Evolutionary conservation across 768 basidiomycete species (phyloP).

Genomic region (Leccinum disarticulatum): DNA sequence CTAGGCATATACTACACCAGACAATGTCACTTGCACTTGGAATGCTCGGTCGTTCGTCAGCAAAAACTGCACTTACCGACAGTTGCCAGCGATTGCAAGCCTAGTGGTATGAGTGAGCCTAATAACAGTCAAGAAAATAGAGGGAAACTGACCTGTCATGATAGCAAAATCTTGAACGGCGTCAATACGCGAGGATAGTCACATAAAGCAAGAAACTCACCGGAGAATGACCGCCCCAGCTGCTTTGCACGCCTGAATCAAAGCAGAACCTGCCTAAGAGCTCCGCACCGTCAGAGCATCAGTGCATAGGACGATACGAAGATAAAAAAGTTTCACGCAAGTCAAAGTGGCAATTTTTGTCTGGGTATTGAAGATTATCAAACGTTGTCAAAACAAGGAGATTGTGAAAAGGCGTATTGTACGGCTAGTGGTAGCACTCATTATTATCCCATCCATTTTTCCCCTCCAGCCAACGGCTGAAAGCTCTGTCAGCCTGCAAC

Average conservation of each 20-base stretch:
- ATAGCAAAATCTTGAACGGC: constrained; percentile 65
- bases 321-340: too few species aligned
- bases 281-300: too few species aligned
- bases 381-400: too few species aligned
- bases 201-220: constrained; percentile 38
- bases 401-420: too few species aligned
- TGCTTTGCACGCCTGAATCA: constrained; percentile 95
- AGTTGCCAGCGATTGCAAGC: constrained; percentile 96
- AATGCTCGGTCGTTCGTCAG: constrained; percentile 1
- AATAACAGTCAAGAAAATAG: neutral
- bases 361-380: too few species aligned
- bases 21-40: constrained; percentile 3
- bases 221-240: constrained; percentile 80
- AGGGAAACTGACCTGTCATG: constrained; percentile 65
- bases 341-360: too few species aligned
- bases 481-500: too few species aligned
- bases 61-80: constrained; percentile 59
- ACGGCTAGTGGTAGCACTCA: too few species aligned
- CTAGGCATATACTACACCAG: constrained; percentile 85
- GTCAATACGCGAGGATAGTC: constrained; percentile 13
- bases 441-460: too few species aligned
- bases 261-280: constrained; percentile 69
- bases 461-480: too few species aligned
- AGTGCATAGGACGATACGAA: too few species aligned
- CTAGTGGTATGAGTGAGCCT: constrained; percentile 37